Percentiles rank a stretch among this genome's conserved stretches.
phyloP scores from a whole-genome alignment of 2,329 filamentous ascomycete species.

The Magnaporthales sp. region DNA sequence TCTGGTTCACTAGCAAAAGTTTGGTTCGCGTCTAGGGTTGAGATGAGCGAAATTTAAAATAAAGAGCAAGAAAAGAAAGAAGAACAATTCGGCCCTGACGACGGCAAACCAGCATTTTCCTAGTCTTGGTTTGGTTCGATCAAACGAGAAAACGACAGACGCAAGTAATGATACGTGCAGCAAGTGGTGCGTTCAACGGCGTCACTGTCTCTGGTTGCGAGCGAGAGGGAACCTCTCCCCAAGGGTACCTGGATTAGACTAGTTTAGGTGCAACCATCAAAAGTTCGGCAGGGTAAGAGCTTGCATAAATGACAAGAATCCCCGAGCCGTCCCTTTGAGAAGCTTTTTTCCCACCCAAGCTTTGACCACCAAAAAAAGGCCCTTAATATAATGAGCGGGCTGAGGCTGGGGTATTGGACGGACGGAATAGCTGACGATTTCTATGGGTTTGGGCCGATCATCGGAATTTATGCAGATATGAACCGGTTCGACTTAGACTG shows the following conservation, averaged over 20 bases:
- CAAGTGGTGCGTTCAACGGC: neutral
- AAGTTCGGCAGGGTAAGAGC: neutral
- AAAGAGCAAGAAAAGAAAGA: neutral
- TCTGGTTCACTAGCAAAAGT: neutral
- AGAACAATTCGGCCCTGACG: neutral
- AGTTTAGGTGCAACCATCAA: too few relatives aligned
- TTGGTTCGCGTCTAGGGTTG: too few relatives aligned
- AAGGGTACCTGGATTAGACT: too few relatives aligned
- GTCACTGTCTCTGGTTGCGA: neutral
- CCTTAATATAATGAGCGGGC: neutral
- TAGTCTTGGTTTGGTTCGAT: neutral
- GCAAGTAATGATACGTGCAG: neutral
- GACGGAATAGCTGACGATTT: too few relatives aligned
- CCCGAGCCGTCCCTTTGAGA: neutral
- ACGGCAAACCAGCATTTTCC: neutral
- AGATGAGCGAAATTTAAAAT: neutral
- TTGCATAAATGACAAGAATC: neutral
- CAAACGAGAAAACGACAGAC: neutral
- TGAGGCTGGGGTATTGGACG: neutral
- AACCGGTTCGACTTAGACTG: neutral
- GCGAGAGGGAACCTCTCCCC: too few relatives aligned
- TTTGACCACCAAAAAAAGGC: neutral
- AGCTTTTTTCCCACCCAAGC: neutral
- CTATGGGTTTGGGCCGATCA: neutral
- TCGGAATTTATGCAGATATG: neutral